Base-by-base conservation (phyloP, 371 early-diverging fungal species). In the Zopfochytrium polystomum region DNA sequence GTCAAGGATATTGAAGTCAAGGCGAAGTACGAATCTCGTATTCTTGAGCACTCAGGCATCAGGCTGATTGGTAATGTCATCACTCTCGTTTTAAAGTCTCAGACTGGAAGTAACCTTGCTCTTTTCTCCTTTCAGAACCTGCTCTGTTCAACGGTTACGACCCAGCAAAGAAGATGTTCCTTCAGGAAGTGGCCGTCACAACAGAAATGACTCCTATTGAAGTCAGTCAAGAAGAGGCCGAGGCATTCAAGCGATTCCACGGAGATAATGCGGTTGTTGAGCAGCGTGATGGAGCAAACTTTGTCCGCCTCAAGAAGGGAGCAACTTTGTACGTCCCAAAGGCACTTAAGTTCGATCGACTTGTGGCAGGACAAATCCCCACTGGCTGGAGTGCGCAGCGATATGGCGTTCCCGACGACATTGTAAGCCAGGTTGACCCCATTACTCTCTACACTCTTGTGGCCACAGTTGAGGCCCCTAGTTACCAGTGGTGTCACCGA, bases 311-410 rank as follows among this genome's bases (percentile, higher is more conserved):
- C 66, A 80, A 87, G 74, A 89, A 87, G 82, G 95, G 95, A 57
- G 89, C 95, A 48, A 87, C 86, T 53, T 71, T 96, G 57, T 89
- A 84, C 71, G 82, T 96, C 46, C 96, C 96, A 72, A 96, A 94
- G 85, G 94, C 96, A 3, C 87, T 96, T 55, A 85, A 87, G 52
- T 91, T 92, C 66, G 92, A 94, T 74, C 90, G 96, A 31, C 84
- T 93, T 44, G 96, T 96, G 50, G 95, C 95, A 61, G 95, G 92
- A 59, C 95, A 93, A 70, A 85, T 95, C 56, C 96, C 96, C 33
- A 90, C 93, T 55, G 96, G 96, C 57, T 96, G 96, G 96, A 83
- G 88, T 53, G 91, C 95, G 58, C 76, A 82, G 55, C 90, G 93
- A 59, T 96, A 91, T 74, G 96, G 96, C 73, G 84, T 95, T n/a